Evolutionary conservation across 192 early-diverging fungal genomes (phyloP), one percentile per base, ranked within the genome.

Genomic region (Gigaspora rosea): DNA sequence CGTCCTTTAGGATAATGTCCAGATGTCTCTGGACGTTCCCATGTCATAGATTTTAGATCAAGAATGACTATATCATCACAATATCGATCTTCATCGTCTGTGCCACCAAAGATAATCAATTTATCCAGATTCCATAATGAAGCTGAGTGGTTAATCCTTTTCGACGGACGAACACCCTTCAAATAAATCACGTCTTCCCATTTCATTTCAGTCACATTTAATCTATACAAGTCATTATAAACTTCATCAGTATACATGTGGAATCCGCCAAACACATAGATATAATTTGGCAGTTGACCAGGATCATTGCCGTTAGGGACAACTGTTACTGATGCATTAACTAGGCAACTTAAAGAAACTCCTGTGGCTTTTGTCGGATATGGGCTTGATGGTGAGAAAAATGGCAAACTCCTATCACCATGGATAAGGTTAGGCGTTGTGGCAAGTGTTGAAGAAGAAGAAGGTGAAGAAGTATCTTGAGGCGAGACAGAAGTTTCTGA

Each of bases 211-310:
- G 85, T 78, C 8, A 87, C 27, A 49, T 85, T 82, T 2, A 91
- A 77, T n/a, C 80, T 80, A 73, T 87, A 87, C 18, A 92, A 76
- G 71, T 87, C 86, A 71, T 92, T 90, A 80, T 86, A 91, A 36
- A 92, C 89, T 52, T 89, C 90, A 76, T 90, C 90, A 12, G 85
- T 89, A 70, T 90, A 92, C 52, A 86, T 83, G 71, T 92, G 78
- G 73, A 92, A 92, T 0, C 91, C 89, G 46, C 86, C 88, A 83
- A 91, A 89, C 1, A 86, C 84, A 66, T 87, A 88, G 18, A 90
- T 51, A 50, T 59, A 59, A n/a, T 64, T 27, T 27, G 71, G 71
- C 4, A 50, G 61, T 46, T 72, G 61, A n/a, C 49, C 27, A 8
- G n/a, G 13, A 54, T 82, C 70, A 20, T 76, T 51, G 18, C 20